Conservation (phyloP, 164 flowering plant species). For the Vitis cinerea region DNA sequence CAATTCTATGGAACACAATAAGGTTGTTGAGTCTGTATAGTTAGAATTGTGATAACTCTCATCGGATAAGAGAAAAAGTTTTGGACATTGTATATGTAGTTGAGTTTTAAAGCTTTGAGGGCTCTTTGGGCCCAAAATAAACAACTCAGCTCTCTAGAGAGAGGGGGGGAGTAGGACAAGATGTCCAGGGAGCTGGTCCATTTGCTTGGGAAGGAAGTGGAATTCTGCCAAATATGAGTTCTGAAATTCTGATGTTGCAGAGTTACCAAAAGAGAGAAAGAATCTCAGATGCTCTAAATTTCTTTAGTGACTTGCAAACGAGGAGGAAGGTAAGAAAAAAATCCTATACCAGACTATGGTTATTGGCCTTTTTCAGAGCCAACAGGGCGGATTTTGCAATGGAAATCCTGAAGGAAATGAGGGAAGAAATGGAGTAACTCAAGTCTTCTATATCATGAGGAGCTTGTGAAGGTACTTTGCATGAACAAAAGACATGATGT, state of each 20-base stretch:
- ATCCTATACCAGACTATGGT: constrained; percentile 47
- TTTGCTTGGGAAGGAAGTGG: constrained; percentile 45
- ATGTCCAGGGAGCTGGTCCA: constrained; percentile 50
- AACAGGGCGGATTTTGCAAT: constrained; percentile 40
- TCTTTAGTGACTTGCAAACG: constrained; percentile 36
- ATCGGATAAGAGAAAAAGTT: too few species aligned
- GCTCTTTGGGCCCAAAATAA: too few species aligned
- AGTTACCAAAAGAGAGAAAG: constrained; percentile 49
- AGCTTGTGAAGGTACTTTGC: constrained; percentile 52
- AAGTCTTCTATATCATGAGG: constrained; percentile 62
- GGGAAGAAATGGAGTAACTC: constrained; percentile 30
- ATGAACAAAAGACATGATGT: constrained; percentile 25
- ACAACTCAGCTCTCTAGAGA: too few species aligned
- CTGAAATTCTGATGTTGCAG: constrained; percentile 51
- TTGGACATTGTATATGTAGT: too few species aligned
- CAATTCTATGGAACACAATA: too few species aligned
- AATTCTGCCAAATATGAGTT: constrained; percentile 33
- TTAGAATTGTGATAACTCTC: too few species aligned
- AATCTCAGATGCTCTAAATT: constrained; percentile 51
- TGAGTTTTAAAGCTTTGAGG: too few species aligned
- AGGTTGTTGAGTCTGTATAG: too few species aligned
- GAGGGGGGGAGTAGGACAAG: constrained; percentile 55
- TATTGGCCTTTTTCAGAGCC: constrained; percentile 57
- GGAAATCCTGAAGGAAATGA: constrained; percentile 31
- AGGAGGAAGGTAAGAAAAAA: constrained; percentile 24